Base-by-base conservation (phyloP, 2,329 filamentous ascomycete species). In the Knoxdaviesia proteae region DNA sequence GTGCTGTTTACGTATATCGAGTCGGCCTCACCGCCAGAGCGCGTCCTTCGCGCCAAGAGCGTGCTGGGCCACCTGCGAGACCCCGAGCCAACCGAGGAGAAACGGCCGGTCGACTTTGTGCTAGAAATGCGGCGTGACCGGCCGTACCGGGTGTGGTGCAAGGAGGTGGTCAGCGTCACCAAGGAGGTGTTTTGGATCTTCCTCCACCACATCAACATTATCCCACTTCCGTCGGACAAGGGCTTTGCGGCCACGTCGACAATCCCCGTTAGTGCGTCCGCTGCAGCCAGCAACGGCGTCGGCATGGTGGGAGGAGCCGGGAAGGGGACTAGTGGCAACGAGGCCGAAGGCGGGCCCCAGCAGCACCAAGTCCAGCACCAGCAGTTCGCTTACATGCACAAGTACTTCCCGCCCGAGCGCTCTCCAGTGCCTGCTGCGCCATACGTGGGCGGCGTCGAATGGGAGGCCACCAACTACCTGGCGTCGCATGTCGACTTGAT, bases 181-280 rank as follows among this genome's bases (percentile, higher is more conserved):
- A 94, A 94, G 58, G 88, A 98, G 58, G 88, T 96, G 32, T 98
- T 98, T 57, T 98, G 88, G 88, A 96, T 96, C 56, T 98, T 96
- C 62, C 68, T 96, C 43, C 88, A 96, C 59, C 82, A 93, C 51
- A 67, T 93, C 45, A 96, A 96, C 52, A 78, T 94, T 39, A 71
- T 96, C 35, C 70, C 84, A 29, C 59, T 82, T 34, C 72, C 77
- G 2, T 53, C 61, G 34, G 62, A 65, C 38, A 59, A 59, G 50
- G 56, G 59, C 39, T 53, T 41, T 45, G 51, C 43, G 46, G 47
- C 42, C 45, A 41, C 33, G 6, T 20, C 20, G 3, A 20, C 20
- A 20, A 20, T 20, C 20, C 20, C 20, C 20, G 20, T 20, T 3
- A 20, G 20, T 20, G 20, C 20, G 20, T 20, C 20, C 20, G 20